Conservation (phyloP, 169 alveolate genomes). For the Plasmodium gaboni region DNA sequence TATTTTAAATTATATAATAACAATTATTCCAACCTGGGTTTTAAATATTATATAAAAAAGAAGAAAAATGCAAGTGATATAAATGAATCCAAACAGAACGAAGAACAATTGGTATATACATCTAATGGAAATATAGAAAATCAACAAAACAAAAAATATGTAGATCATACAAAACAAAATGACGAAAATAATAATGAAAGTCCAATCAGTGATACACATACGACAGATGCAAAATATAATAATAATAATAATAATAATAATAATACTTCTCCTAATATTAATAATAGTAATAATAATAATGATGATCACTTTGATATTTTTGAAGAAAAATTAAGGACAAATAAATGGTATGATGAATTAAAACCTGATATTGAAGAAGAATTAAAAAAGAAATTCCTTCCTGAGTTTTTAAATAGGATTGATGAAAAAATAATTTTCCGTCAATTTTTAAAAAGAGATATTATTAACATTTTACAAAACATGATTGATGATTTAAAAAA, state of each 20-base stretch:
- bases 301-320: constrained; percentile 11
- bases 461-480: constrained; percentile 79
- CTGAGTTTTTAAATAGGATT: constrained; percentile 86
- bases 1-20: constrained; percentile 70
- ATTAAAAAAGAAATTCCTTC: constrained; percentile 77
- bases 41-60: constrained; percentile 32
- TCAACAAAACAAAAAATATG: background rate
- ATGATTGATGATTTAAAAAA: constrained; percentile 75
- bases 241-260: background rate
- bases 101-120: background rate
- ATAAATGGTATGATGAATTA: constrained; percentile 73
- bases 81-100: background rate
- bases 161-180: background rate
- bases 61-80: background rate
- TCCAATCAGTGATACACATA: background rate
- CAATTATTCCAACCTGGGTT: constrained; percentile 61
- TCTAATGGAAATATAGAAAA: background rate
- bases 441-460: constrained; percentile 81
- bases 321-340: constrained; percentile 66
- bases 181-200: constrained; percentile 7
- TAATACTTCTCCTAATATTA: background rate
- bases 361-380: constrained; percentile 78
- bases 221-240: background rate
- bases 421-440: constrained; percentile 84
- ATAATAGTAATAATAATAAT: background rate